Base-by-base conservation (phyloP, 1,284 basidiomycete genomes). In the Wolfiporia cocos region DNA sequence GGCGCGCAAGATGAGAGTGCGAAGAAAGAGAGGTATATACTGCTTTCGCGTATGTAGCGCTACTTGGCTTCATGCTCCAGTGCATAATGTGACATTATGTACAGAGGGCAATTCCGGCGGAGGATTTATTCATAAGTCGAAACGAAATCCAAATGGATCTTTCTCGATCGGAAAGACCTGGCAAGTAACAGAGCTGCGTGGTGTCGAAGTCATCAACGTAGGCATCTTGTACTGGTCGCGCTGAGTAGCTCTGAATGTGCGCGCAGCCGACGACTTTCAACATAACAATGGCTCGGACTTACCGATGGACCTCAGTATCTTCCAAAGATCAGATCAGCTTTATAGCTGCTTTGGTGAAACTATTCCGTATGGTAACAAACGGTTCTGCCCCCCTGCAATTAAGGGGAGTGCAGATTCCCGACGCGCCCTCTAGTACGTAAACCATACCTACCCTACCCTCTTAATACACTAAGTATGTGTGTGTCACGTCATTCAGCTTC, bases 81-180 rank as follows among this genome's bases (percentile, higher is more conserved):
- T n/a, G n/a, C n/a, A n/a, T n/a, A n/a, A n/a, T n/a, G n/a, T n/a
- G n/a, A n/a, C 39, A 56, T 39, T 34, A 26, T 34, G 31, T 31
- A 23, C 51, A 91, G 89, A 84, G 62, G 70, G 79, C 6, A 71
- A 62, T 52, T 73, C 74, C 51, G 81, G 81, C 29, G 66, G 68
- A 45, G 87, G 84, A 6, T 82, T 85, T 56, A 73, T 97, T 19
- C 92, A 99, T 74, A 99, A 99, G 65, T 92, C 93, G 5, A 98
- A 98, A 65, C 67, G 92, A 46, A 99, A 99, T 62, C 83, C 86
- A 29, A 99, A 98, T 58, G 88, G 90, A 29, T 82, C 89, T 0
- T 99, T 96, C 67, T 97, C 93, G 17, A 91, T 97, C 42, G 96
- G 96, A 18, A 99, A 99, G 71, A 93, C 94, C 7, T 99, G 96